Percentiles rank a stretch among this genome's conserved stretches.
phyloP scores from a whole-genome alignment of 805 yeast species.

The Wickerhamomyces queroliae region DNA sequence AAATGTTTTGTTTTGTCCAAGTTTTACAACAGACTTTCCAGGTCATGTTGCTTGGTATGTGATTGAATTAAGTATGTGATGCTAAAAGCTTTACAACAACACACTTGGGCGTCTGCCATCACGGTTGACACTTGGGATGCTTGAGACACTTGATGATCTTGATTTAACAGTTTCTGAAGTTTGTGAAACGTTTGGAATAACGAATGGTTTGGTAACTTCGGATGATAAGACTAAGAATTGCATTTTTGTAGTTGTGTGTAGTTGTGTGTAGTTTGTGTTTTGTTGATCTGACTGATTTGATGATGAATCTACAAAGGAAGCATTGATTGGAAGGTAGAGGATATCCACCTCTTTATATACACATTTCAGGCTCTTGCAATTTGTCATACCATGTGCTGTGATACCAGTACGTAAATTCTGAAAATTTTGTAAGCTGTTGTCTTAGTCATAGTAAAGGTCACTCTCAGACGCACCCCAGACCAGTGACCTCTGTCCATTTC shows the following conservation, averaged over 20 bases:
- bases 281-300: too few species aligned
- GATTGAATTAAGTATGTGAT: not conserved
- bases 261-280: not conserved
- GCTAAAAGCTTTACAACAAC: not conserved
- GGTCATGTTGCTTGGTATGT: too few species aligned
- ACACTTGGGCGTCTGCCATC: not conserved
- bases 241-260: slow-evolving; percentile 11
- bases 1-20: too few species aligned
- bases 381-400: too few species aligned
- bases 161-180: slow-evolving; percentile 24
- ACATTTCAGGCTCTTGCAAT: too few species aligned
- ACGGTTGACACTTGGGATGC: not conserved
- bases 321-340: too few species aligned
- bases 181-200: slow-evolving; percentile 61
- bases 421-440: too few species aligned
- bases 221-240: slow-evolving; percentile 50
- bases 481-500: not conserved
- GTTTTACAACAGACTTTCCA: too few species aligned
- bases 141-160: not conserved
- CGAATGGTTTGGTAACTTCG: slow-evolving; percentile 54
- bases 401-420: too few species aligned
- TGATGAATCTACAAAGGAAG: too few species aligned
- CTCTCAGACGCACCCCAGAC: slow-evolving; percentile 11
- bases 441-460: slow-evolving; percentile 4
- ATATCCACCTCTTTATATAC: too few species aligned